Evolutionary conservation across 306 rosid genomes (phyloP), one percentile per base, ranked within the genome.

Genomic region (Lathyrus aphaca): DNA sequence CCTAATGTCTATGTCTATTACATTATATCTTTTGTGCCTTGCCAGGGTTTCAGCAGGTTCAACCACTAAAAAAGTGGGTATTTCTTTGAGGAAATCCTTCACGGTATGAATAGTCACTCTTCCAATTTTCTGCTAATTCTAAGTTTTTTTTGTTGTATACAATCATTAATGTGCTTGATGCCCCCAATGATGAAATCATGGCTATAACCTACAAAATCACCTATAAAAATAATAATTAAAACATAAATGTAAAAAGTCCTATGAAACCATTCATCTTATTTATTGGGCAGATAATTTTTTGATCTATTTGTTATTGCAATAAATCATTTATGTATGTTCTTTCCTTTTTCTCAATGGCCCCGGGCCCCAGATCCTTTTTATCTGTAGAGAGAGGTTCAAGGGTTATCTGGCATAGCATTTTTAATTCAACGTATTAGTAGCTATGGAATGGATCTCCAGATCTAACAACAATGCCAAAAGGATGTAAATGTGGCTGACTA

Each of bases 41-140:
- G 76, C 15, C 58, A 92, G 96, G 85, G 71, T 73, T 79, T 71
- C 81, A 44, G 74, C 76, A 17, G 82, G 86, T 85, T 63, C 83
- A 66, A 72, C 84, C 59, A 18, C 72, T 40, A 83, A 72, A 76
- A 53, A 60, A 68, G 69, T 45, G 40, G 79, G 72, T 37, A 67
- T 78, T 68, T 61, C 85, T 32, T 66, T 82, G 43, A 83, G 86
- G 76, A 92, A 80, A 78, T 81, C 98, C 44, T 11, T 79, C 54
- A 74, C 69, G 91, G 98, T 92, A 83, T 63, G 82, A 54, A 67
- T 51, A 71, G 58, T 70, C 62, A 35, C 32, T 43, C 60, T 48
- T 25, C 38, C 5, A 27, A 27, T 43, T 32, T 65, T 8, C 25
- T 53, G 46, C 46, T 27, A n/a, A 19, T 69, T 35, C 54, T 16